Base-by-base conservation (phyloP, 2,329 filamentous ascomycete genomes). In the Penicillium crustosum region DNA sequence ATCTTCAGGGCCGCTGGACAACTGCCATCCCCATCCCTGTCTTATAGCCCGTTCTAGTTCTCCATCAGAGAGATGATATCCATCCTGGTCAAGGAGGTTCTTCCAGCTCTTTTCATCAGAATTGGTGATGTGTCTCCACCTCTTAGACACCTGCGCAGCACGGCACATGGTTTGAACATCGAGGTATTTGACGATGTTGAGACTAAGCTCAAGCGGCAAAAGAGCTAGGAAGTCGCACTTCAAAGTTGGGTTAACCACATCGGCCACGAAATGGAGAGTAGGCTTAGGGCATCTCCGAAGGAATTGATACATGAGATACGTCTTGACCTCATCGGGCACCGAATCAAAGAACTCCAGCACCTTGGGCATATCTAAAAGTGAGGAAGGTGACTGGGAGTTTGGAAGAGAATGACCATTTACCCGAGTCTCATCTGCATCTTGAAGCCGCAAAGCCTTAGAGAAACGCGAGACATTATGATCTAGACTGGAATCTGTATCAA, bases 11-110 rank as follows among this genome's bases (percentile, higher is more conserved):
- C 89, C 89, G 55, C 86, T 84, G 0, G 93, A 91, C 70, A 93
- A 91, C 72, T 99, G 94, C 92, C 94, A 99, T 15, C 93, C 94
- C 94, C 94, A 99, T 15, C 94, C 94, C 78, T 97, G 91, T 42
- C 82, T 80, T 55, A 97, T 92, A 31, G 94, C 93, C 66, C 88
- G 88, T 63, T 91, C 87, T 25, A 99, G 81, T 74, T 99, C 94
- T 19, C 90, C 91, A 0, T 87, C 81, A 0, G 91, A 88, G 2
- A 99, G 79, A 29, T 79, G 79, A 73, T 90, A 97, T 0, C 91
- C 91, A 71, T 97, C 92, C 1, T 81, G 82, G 61, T 96, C 92
- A 42, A 99, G 87, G 1, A 97, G 81, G 62, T 93, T 89, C 76
- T 95, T 97, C 94, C 94, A 99, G 15, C 93, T 91, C 48, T 89